A percentile compares a stretch with the other conserved stretches of the same genome.
These are phyloP conservation scores for Lachancea fermentati DNA, from an alignment of 805 yeast species.

Conservation along the genomic window DNA sequence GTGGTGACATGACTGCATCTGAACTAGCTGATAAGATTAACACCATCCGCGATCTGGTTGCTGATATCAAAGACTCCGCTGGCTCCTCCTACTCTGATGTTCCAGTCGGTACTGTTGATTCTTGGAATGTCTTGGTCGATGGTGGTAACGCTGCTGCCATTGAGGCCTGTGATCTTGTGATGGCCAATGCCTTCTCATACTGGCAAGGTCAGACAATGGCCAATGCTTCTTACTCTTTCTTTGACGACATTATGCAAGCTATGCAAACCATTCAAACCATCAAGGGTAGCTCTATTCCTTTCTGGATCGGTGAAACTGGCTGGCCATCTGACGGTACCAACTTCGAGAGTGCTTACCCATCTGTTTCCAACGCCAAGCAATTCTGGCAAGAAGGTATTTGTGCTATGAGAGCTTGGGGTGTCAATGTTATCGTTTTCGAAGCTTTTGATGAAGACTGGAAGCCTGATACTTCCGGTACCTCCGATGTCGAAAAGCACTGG, in stretches of 20 bases:
- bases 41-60: conserved; percentile 54
- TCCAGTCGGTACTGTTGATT: conserved; percentile 91
- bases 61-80: conserved; percentile 63
- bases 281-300: conserved; percentile 83
- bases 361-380: conserved; percentile 62
- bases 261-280: conserved; percentile 77
- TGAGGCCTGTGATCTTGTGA: conserved; percentile 74
- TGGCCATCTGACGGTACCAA: conserved; percentile 88
- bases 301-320: conserved; percentile 98
- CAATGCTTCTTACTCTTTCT: conserved; percentile 86
- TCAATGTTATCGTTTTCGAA: conserved; percentile 88
- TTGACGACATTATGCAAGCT: conserved; percentile 97
- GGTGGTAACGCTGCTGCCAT: conserved; percentile 67
- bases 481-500: conserved; percentile 90
- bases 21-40: conserved; percentile 64
- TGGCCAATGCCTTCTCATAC: conserved; percentile 95
- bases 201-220: conserved; percentile 93
- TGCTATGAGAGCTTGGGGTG: conserved; percentile 94
- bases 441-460: conserved; percentile 97
- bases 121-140: conserved; percentile 90
- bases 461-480: conserved; percentile 81
- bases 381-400: conserved; percentile 90
- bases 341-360: conserved; percentile 62
- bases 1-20: conserved; percentile 74
- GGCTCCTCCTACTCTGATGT: conserved; percentile 69